Evolutionary conservation across 1,284 basidiomycete species (phyloP), one percentile per base, ranked within the genome.

Genomic region (Mrakiaceae sp.): DNA sequence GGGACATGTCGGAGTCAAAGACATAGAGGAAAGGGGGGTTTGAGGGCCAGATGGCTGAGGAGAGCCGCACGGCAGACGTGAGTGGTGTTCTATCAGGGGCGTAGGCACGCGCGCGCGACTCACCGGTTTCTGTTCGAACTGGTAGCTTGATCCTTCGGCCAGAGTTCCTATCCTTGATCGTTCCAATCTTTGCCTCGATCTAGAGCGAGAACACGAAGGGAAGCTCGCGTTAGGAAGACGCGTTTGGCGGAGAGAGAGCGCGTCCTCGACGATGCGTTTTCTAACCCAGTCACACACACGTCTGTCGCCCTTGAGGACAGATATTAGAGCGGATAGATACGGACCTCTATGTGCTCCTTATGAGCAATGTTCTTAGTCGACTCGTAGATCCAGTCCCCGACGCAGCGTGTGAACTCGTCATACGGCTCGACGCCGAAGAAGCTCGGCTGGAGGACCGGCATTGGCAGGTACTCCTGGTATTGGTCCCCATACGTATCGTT

Each of bases 111-210:
- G 48, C 49, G 8, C 9, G 16, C 8, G 9, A 51, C 65, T 47
- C n/a, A 66, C 65, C 60, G 16, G 56, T 59, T 46, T 66, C 65
- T 0, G 57, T 63, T 47, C 49, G 10, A 4, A 63, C 54, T 2
- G 62, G 61, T 4, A 66, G 55, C 12, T 49, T 5, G 40, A 56
- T 47, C 14, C 60, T 48, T 54, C 52, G 57, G 4, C 43, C 48
- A 27, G 47, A 59, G 16, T 10, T 16, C 7, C 12, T 49, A 48
- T 46, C 56, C 8, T 47, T 46, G 51, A 58, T 48, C 1, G 39
- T 58, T 0, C 65, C 65, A 40, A 66, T 62, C 56, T 66, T 66
- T 40, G 62, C 65, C 50, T 66, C 64, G 44, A 66, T 62, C 64
- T 66, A 43, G 8, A 6, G 40, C 7, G 42, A 8, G 43, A 43